Evolutionary conservation across 169 alveolate species (phyloP).

Genomic region (Neospora caninum): DNA sequence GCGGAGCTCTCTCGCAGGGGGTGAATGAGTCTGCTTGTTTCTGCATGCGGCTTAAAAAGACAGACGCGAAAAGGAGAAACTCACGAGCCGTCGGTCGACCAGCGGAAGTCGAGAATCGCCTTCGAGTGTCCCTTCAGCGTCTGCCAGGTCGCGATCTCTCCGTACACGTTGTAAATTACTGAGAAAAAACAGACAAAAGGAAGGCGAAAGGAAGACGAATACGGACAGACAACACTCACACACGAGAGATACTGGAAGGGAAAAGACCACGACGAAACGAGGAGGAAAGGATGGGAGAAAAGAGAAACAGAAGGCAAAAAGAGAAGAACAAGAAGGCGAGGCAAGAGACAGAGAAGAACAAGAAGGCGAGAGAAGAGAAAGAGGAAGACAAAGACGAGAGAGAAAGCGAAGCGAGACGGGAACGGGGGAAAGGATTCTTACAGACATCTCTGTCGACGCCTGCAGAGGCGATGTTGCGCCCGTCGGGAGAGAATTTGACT

Average conservation of each 20-base stretch:
- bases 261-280: neutral
- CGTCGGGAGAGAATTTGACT: conserved; percentile 83
- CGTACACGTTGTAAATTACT: conserved; percentile 82
- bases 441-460: conserved; percentile 79
- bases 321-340: neutral
- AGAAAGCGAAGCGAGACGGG: neutral
- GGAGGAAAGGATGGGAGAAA: neutral
- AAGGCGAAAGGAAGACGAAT: too few species aligned
- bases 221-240: too few species aligned
- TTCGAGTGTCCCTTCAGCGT: conserved; percentile 86
- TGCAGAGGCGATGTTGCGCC: conserved; percentile 83
- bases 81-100: conserved; percentile 73
- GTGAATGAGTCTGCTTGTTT: too few species aligned
- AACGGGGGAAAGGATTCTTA: conserved; percentile 38
- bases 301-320: too few species aligned
- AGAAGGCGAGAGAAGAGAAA: neutral
- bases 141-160: conserved; percentile 84
- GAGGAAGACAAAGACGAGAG: neutral
- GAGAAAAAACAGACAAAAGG: neutral
- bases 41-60: too few species aligned
- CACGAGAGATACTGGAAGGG: neutral
- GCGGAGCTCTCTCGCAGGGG: too few species aligned
- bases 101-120: conserved; percentile 86
- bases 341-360: neutral
- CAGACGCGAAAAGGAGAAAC: neutral